These are phyloP conservation scores for Fusarium brachygibbosum DNA, from an alignment of 2,329 filamentous ascomycete genomes.

Conservation along the genomic window DNA sequence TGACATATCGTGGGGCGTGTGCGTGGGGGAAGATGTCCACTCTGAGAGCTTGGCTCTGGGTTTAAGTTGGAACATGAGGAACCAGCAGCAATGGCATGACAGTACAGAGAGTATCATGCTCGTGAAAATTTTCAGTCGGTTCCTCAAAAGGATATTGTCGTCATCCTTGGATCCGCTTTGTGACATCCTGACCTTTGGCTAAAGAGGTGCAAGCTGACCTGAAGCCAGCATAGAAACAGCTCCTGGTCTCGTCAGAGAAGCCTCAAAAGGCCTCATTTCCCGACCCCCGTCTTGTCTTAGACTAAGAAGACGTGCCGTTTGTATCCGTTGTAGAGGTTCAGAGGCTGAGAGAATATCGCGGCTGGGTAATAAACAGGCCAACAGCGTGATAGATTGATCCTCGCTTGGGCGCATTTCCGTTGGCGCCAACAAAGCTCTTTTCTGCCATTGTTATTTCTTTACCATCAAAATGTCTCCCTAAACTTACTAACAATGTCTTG, in stretches of 20 bases:
- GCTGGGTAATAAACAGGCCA: neutral
- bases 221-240: slow-evolving; percentile 7
- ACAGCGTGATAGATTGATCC: neutral
- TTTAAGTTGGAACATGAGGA: slow-evolving; percentile 11
- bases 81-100: neutral
- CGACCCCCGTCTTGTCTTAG: slow-evolving; percentile 8
- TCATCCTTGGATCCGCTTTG: slow-evolving; percentile 35
- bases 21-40: slow-evolving; percentile 37
- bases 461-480: slow-evolving; percentile 1
- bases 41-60: slow-evolving; percentile 19
- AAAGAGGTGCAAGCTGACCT: neutral
- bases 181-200: slow-evolving; percentile 21
- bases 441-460: neutral
- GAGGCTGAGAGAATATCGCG: neutral
- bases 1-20: slow-evolving; percentile 38
- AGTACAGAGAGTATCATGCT: neutral
- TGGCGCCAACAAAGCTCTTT: neutral
- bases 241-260: slow-evolving; percentile 29
- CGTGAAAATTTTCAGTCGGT: slow-evolving; percentile 9
- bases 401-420: slow-evolving; percentile 4
- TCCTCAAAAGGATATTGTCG: slow-evolving; percentile 17
- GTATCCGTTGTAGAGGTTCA: slow-evolving; percentile 3
- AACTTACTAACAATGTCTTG: neutral
- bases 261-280: slow-evolving; percentile 41
- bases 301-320: slow-evolving; percentile 6